Conservation (phyloP, 2,329 filamentous ascomycete genomes). For the Blastomyces percursus region DNA sequence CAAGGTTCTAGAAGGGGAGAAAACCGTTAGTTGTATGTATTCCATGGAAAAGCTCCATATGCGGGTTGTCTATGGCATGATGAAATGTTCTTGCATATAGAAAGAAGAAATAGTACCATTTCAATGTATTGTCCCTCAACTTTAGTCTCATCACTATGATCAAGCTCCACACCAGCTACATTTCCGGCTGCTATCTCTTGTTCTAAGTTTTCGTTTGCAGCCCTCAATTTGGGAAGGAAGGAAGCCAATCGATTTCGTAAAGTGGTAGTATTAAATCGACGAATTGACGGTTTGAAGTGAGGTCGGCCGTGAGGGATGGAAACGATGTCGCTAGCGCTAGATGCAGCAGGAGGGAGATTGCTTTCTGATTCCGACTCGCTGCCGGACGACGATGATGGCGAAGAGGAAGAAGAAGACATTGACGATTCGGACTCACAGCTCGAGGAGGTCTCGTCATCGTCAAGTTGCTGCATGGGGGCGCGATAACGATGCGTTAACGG, state of each 20-base stretch:
- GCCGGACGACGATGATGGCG: conserved; percentile 19
- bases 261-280: conserved; percentile 19
- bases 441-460: conserved; percentile 14
- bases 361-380: conserved; percentile 18
- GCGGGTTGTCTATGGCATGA: neutral
- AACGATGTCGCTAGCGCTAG: conserved; percentile 7
- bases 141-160: conserved; percentile 2
- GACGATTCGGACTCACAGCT: conserved; percentile 6
- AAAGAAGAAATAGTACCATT: conserved; percentile 11
- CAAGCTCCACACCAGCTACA: conserved; percentile 10
- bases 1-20: conserved; percentile 28
- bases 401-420: conserved; percentile 16
- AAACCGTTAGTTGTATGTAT: conserved; percentile 4
- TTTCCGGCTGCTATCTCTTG: conserved; percentile 27
- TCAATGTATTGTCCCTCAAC: conserved; percentile 14
- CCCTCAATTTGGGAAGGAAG: conserved; percentile 35
- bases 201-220: conserved; percentile 34
- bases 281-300: conserved; percentile 28
- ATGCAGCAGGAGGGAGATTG: neutral
- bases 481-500: neutral
- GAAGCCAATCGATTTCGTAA: conserved; percentile 29
- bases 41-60: neutral
- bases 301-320: conserved; percentile 22
- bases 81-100: neutral
- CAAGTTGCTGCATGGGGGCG: neutral